These are phyloP conservation scores for Fusarium nurragi DNA, from an alignment of 2,329 filamentous ascomycete species.

Conservation along the genomic window DNA sequence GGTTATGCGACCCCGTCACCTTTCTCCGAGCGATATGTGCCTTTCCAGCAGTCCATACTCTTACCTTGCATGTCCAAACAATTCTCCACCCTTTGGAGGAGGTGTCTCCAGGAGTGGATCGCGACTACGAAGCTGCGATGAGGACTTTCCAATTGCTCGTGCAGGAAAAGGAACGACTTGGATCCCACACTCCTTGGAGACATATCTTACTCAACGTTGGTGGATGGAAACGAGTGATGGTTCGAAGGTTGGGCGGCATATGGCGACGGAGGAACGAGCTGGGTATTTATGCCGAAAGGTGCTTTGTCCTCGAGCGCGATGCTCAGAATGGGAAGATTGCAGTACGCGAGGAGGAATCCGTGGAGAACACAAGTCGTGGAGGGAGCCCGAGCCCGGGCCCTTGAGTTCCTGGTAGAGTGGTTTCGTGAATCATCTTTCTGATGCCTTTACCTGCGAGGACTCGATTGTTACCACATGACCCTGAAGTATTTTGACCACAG, in stretches of 20 bases:
- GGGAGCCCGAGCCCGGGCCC: constrained; percentile 38
- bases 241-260: constrained; percentile 53
- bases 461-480: neutral
- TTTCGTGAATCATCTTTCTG: neutral
- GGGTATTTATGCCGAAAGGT: constrained; percentile 59
- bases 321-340: constrained; percentile 25
- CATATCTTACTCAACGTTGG: constrained; percentile 59
- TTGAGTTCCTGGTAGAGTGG: constrained; percentile 7
- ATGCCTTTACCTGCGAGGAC: neutral
- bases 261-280: constrained; percentile 54
- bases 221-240: constrained; percentile 58
- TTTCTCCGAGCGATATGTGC: constrained; percentile 53
- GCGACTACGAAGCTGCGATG: constrained; percentile 51
- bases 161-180: constrained; percentile 39
- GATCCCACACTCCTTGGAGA: constrained; percentile 47
- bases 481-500: neutral
- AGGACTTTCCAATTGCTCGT: constrained; percentile 49
- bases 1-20: constrained; percentile 46
- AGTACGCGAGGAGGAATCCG: constrained; percentile 44
- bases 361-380: constrained; percentile 42
- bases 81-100: constrained; percentile 49
- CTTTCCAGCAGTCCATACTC: constrained; percentile 53
- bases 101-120: constrained; percentile 45
- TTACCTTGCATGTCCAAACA: constrained; percentile 59
- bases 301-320: constrained; percentile 55